phyloP scores from a whole-genome alignment of 106 monocot species.

The Dendrobium officinale region DNA sequence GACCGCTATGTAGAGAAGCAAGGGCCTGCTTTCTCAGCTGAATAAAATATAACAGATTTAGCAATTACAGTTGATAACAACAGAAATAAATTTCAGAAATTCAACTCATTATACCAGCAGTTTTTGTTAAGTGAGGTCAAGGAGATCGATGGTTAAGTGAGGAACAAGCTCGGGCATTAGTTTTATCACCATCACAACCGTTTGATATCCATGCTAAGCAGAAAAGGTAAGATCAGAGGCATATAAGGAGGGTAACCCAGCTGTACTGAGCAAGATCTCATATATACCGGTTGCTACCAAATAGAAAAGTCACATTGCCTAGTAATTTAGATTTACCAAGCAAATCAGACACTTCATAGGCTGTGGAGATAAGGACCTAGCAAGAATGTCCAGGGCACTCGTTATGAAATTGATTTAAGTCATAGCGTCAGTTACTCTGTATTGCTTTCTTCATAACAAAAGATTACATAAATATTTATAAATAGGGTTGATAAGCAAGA shows the following conservation, averaged over 20 bases:
- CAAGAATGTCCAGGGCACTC: background rate
- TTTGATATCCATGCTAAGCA: background rate
- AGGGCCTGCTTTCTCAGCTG: conserved; percentile 89
- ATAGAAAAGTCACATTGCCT: background rate
- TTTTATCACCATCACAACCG: background rate
- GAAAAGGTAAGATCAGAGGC: background rate
- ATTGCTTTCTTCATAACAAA: background rate
- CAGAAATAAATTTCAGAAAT: background rate
- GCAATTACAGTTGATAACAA: background rate
- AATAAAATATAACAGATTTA: conserved; percentile 2
- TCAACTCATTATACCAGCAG: background rate
- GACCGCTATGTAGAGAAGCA: conserved; percentile 74
- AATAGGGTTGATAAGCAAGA: background rate
- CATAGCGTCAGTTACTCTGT: background rate
- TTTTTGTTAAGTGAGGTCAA: background rate
- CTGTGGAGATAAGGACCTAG: background rate
- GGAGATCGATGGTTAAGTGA: background rate
- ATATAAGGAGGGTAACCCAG: background rate
- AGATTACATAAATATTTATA: too few relatives aligned
- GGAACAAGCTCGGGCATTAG: background rate
- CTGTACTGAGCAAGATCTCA: background rate
- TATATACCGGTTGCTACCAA: background rate
- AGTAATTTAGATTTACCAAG: background rate
- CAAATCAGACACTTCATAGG: background rate
- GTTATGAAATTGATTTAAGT: background rate